These are phyloP conservation scores for Psilocybe azurescens DNA, from an alignment of 768 basidiomycete species.

Conservation along the genomic window DNA sequence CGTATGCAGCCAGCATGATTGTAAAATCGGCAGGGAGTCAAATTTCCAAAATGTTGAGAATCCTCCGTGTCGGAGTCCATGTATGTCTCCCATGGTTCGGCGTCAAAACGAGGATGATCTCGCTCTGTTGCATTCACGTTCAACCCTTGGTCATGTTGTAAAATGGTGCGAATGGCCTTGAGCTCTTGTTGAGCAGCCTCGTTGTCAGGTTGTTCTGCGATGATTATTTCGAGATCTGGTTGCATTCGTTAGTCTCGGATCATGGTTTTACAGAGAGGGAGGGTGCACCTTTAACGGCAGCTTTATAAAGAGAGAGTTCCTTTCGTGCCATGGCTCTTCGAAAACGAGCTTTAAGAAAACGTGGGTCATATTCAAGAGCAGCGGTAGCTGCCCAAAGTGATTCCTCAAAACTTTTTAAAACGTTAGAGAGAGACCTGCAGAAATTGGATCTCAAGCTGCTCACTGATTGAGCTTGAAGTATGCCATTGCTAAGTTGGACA, in stretches of 20 bases:
- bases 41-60: conserved; percentile 50
- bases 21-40: conserved; percentile 55
- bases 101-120: conserved; percentile 29
- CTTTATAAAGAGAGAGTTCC: conserved; percentile 24
- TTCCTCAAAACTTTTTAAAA: conserved; percentile 32
- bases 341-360: conserved; percentile 41
- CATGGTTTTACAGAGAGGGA: neutral
- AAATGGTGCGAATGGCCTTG: conserved; percentile 9
- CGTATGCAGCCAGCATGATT: conserved; percentile 51
- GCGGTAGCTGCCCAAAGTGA: conserved; percentile 38
- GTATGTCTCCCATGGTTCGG: conserved; percentile 33
- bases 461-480: conserved; percentile 40
- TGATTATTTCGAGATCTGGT: conserved; percentile 33
- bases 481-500: conserved; percentile 41
- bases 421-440: too few relatives aligned
- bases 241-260: neutral
- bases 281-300: conserved; percentile 32
- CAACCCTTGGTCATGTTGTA: conserved; percentile 15
- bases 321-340: conserved; percentile 45
- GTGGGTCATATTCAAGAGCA: conserved; percentile 40
- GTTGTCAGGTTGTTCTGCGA: conserved; percentile 28
- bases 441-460: neutral
- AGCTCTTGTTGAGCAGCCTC: conserved; percentile 25
- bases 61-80: conserved; percentile 58
- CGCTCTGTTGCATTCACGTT: conserved; percentile 15